Conservation (phyloP, 2,329 filamentous ascomycete species). For the Pseudocercospora musae region DNA sequence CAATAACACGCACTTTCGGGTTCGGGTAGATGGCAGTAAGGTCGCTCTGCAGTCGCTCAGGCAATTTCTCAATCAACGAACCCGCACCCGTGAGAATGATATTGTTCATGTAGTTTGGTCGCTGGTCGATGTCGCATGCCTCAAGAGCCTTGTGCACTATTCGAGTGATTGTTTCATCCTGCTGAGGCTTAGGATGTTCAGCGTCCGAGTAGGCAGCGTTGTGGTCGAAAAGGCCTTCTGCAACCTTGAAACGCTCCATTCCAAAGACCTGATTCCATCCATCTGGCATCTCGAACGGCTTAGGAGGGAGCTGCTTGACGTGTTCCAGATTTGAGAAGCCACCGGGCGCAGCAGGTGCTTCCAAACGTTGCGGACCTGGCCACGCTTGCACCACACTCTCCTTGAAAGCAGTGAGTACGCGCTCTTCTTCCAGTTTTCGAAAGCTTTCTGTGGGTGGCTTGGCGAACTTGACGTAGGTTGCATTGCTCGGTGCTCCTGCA, state of each 20-base stretch:
- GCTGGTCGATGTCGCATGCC: constrained; percentile 83
- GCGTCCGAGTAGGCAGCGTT: constrained; percentile 61
- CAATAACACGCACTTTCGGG: constrained; percentile 81
- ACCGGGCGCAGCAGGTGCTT: constrained; percentile 44
- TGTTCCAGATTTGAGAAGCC: constrained; percentile 67
- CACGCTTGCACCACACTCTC: constrained; percentile 95
- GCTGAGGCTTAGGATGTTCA: constrained; percentile 53
- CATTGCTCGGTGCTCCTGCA: constrained; percentile 74
- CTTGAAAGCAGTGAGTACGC: constrained; percentile 92
- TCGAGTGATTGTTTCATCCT: constrained; percentile 73
- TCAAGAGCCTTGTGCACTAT: constrained; percentile 74
- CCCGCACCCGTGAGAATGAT: constrained; percentile 90
- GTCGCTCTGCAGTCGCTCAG: constrained; percentile 83
- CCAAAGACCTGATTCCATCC: constrained; percentile 95
- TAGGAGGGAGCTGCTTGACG: constrained; percentile 68
- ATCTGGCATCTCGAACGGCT: constrained; percentile 95
- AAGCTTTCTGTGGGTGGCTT: constrained; percentile 65
- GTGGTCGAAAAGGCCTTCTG: constrained; percentile 89
- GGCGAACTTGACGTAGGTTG: constrained; percentile 68
- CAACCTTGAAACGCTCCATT: constrained; percentile 77
- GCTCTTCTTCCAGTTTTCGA: constrained; percentile 82
- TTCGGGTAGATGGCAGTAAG: constrained; percentile 78
- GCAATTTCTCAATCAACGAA: constrained; percentile 85
- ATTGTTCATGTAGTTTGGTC: constrained; percentile 78
- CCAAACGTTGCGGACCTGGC: constrained; percentile 71